Base-by-base conservation (phyloP, 208 protist genomes). In the Acanthamoeba royreba region DNA sequence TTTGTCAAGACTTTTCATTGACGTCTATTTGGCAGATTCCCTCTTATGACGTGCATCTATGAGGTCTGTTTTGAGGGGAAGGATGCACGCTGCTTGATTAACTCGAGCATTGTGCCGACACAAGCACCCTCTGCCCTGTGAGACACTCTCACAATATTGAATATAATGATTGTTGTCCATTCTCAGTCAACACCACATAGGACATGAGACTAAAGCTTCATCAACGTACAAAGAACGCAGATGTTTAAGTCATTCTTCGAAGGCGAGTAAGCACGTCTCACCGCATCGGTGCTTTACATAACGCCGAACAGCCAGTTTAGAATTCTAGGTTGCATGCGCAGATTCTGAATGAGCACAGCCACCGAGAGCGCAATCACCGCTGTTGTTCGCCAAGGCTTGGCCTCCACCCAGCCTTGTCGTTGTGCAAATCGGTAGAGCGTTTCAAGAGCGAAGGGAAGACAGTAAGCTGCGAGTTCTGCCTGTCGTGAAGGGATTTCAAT, bases 381-480 rank as follows among this genome's bases (percentile, higher is more conserved):
- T n/a, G 72, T 83, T 4, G 72, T 83, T 28, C 35, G 25, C 72
- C 72, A 83, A 0, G 72, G 72, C 72, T 83, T 83, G 72, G 72
- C 35, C n/a, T 5, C 72, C 9, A 83, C 19, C 72, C 72, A 83
- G 19, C 42, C 17, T 31, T 35, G 28, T 22, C 72, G 72, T 43
- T 83, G 72, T 40, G 72, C 72, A 33, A 66, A 89, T n/a, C 81
- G 45, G 31, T 89, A 89, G 35, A 89, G 38, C 9, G 49, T 89
- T 33, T 89, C 81, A n/a, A 89, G 35, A 4, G 81, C 81, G 49
- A 89, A 89, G 9, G 81, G 45, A 17, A 89, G 81, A 33, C 81
- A 89, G 31, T 89, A 89, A 3, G 81, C 81, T 40, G 81, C 81
- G 19, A 89, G 52, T 31, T 89, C 81, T 55, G 81, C 22, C n/a